Evolutionary conservation across 129 eudicot genomes (phyloP), one percentile per base, ranked within the genome.

Genomic region (Erigeron canadensis): DNA sequence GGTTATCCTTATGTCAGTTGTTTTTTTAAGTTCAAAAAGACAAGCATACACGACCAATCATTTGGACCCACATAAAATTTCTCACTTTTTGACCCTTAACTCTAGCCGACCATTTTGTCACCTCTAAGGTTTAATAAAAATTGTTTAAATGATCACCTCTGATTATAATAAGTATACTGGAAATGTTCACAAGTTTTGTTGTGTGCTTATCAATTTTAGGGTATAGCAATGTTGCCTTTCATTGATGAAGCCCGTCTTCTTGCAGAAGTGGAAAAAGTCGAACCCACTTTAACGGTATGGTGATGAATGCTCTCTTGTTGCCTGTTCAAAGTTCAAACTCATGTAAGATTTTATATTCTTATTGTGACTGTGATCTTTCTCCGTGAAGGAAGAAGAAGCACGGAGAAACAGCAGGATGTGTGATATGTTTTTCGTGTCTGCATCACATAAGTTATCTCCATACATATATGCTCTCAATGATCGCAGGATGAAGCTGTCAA

Each of bases 231-330:
- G 70, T 70, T 91, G 86, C 97, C 96, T 76, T 91, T 91, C 74
- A 88, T 91, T 62, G 97, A 91, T 63, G 97, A 91, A 81, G 39
- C 75, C 12, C 97, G 97, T 69, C 90, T 91, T 74, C 97, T 91
- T 42, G 84, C 78, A 5, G 94, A 88, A 81, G 96, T 88, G 71
- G 83, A 84, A 45, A 91, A 88, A 81, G 22, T 91, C 7, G 97
- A 91, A 79, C 88, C 81, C 74, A 82, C 97, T 21, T 81, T 91
- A 74, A 91, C 93, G 93, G 97, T 91, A 82, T 37, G 75, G 12
- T 56, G 59, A 41, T 10, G 45, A 19, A 46, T 55, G 16, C 6
- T 64, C 42, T 42, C 51, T 46, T 55, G 6, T 19, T 48, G 43
- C 1, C 11, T 12, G 2, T 65, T 56, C 18, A 5, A 40, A 28